phyloP scores from a whole-genome alignment of 2,329 filamentous ascomycete species.

The Helminthosporium solani region DNA sequence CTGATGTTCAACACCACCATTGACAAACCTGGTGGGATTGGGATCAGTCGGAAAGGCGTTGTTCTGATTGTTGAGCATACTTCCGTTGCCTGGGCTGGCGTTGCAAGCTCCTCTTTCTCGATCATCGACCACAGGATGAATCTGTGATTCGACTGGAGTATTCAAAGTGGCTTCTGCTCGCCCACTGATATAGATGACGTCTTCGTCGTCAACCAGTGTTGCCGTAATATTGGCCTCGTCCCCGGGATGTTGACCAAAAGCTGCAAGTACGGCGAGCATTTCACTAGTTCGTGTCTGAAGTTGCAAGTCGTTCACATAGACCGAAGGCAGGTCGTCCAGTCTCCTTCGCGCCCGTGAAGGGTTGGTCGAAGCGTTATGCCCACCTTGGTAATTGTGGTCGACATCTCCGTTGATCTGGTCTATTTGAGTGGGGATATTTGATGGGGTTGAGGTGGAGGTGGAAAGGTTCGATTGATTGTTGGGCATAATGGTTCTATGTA shows the following conservation, averaged over 20 bases:
- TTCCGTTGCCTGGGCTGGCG: too few species aligned
- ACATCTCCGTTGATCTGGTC: too few species aligned
- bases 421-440: neutral
- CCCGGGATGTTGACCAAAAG: too few species aligned
- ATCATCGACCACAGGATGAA: neutral
- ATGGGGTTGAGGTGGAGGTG: neutral
- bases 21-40: neutral
- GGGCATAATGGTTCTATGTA: neutral
- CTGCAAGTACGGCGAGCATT: too few species aligned
- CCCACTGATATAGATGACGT: neutral
- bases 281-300: too few species aligned
- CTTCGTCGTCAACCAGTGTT: too few species aligned
- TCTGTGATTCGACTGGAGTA: neutral
- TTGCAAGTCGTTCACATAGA: too few species aligned
- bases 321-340: too few species aligned
- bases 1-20: too few species aligned
- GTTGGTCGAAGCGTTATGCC: neutral
- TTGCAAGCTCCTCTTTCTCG: too few species aligned
- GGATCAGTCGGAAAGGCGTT: neutral
- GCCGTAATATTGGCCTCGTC: too few species aligned
- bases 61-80: neutral
- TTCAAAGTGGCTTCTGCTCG: neutral
- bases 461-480: neutral
- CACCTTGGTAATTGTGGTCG: neutral
- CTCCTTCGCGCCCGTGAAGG: neutral